Evolutionary conservation across 805 yeast species (phyloP), one percentile per base, ranked within the genome.

Genomic region (Ogataea ramenticola): DNA sequence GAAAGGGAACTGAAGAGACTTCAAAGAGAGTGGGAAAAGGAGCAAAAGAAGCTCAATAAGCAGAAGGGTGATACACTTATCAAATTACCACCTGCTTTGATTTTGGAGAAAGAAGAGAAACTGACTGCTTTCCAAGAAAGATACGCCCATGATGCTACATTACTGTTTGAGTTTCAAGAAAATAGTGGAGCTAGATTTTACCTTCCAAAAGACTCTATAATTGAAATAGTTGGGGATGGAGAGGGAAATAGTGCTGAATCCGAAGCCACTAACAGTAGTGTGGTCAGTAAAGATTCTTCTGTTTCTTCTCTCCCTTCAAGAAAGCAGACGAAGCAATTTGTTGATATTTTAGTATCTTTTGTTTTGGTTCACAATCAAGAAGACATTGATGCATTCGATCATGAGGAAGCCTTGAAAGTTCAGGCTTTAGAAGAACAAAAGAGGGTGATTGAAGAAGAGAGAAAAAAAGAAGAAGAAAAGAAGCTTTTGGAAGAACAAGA

Each of bases 141-240:
- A 57, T 85, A 84, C 53, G 65, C 77, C 20, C 60, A 74, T 32
- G 77, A 78, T 52, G 88, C 95, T 0, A 83, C 86, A 43, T 59
- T 93, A 34, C 81, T 89, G 6, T 81, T 91, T 60, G 99, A 93
- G 61, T 91, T 80, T 64, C 74, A 74, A 24, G 98, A 93, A 53
- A 82, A 80, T 57, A 77, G 93, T 0, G 73, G 81, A 39, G 81
- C 81, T 8, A 72, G 98, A 46, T 91, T 75, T 54, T 65, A 74
- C 46, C 57, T 91, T 0, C 97, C 98, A 0, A 80, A 80, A 50
- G 77, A 87, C 49, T 75, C 95, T 1, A 74, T 91, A 3, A 67
- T 84, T 46, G 97, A 90, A 62, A 67, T 75, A 1, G 36, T 65
- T 1, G 65, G 54, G 1, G 65, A 55, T 39, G 49, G 52, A 16